These are phyloP conservation scores for Galium porrigens DNA, from an alignment of 305 asterid genomes.

Conservation along the genomic window DNA sequence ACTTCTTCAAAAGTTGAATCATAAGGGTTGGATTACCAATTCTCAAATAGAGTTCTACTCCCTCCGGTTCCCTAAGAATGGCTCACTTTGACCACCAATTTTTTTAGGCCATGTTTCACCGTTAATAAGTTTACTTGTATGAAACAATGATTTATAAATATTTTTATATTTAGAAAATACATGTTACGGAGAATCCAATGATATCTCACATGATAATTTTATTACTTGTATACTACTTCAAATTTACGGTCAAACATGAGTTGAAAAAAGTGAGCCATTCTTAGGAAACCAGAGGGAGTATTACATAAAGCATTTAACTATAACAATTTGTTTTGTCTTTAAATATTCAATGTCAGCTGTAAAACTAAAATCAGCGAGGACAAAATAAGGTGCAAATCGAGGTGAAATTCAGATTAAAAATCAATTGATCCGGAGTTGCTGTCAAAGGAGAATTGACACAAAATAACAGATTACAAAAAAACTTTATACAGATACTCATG, in stretches of 20 bases:
- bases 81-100: too few relatives aligned
- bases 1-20: background rate
- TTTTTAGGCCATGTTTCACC: too few relatives aligned
- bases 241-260: too few relatives aligned
- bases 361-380: background rate
- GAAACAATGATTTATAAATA: too few relatives aligned
- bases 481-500: background rate
- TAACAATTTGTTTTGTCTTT: background rate
- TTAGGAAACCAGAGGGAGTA: too few relatives aligned
- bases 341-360: background rate
- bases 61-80: background rate
- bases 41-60: background rate
- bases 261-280: too few relatives aligned
- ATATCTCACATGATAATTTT: too few relatives aligned
- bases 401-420: background rate
- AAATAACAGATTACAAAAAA: background rate
- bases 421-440: background rate
- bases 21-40: background rate
- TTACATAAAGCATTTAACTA: background rate
- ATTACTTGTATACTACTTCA: too few relatives aligned
- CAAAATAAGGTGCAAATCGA: background rate
- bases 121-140: too few relatives aligned
- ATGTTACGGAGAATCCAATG: too few relatives aligned
- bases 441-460: background rate
- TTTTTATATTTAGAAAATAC: too few relatives aligned